Conservation (phyloP, 805 yeast species). For the Wickerhamomyces pijperi region DNA sequence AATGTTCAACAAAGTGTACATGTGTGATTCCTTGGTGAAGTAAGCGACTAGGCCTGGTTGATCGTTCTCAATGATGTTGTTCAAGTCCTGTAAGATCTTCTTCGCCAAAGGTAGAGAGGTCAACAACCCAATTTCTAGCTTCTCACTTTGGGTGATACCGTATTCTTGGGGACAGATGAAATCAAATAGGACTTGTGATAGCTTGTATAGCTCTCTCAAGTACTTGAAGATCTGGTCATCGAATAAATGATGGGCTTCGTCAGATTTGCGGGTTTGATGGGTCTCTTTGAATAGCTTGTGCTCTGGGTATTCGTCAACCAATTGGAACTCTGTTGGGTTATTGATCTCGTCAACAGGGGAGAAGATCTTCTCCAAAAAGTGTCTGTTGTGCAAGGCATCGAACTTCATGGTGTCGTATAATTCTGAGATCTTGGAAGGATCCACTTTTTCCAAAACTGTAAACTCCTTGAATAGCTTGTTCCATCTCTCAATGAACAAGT, state of each 20-base stretch:
- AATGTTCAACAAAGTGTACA: slow-evolving; percentile 84
- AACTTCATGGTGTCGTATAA: slow-evolving; percentile 97
- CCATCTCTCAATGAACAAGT: slow-evolving; percentile 90
- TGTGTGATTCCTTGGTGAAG: slow-evolving; percentile 95
- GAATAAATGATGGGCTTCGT: slow-evolving; percentile 39
- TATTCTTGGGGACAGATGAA: slow-evolving; percentile 98
- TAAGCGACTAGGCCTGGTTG: slow-evolving; percentile 80
- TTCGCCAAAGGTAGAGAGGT: slow-evolving; percentile 91
- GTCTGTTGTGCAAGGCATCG: slow-evolving; percentile 92
- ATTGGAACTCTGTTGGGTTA: slow-evolving; percentile 17
- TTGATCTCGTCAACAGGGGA: slow-evolving; percentile 42
- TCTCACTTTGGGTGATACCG: slow-evolving; percentile 92
- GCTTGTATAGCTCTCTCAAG: slow-evolving; percentile 76
- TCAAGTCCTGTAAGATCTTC: slow-evolving; percentile 73
- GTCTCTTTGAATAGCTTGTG: slow-evolving; percentile 16
- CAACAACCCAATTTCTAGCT: slow-evolving; percentile 87
- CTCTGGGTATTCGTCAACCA: slow-evolving; percentile 19
- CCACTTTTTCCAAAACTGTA: slow-evolving; percentile 86
- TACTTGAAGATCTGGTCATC: slow-evolving; percentile 73
- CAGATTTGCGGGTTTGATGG: slow-evolving; percentile 6
- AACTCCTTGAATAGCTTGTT: slow-evolving; percentile 91
- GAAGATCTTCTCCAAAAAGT: slow-evolving; percentile 75
- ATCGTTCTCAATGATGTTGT: slow-evolving; percentile 65
- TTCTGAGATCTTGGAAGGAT: slow-evolving; percentile 94
- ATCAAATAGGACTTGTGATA: slow-evolving; percentile 90